phyloP scores from a whole-genome alignment of 2,329 filamentous ascomycete genomes.

The Calonectria ilicicola region DNA sequence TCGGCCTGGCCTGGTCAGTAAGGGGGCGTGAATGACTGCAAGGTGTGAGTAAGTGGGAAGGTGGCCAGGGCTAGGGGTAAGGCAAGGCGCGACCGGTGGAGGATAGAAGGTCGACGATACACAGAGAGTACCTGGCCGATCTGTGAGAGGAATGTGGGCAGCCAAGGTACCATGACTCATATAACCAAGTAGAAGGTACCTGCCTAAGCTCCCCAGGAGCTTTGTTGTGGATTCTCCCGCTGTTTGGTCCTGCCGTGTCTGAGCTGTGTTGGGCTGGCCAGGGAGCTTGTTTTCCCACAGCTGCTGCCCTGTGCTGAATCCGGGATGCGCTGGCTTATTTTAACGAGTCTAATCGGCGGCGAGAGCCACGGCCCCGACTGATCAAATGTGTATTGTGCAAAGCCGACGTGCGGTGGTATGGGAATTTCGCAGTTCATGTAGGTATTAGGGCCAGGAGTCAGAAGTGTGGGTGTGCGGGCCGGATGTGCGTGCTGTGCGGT shows the following conservation, averaged over 20 bases:
- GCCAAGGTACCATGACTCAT: slow-evolving; percentile 6
- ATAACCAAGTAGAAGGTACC: background rate
- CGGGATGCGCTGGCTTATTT: slow-evolving; percentile 12
- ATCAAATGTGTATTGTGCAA: background rate
- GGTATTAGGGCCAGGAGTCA: slow-evolving; percentile 43
- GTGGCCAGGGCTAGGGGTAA: slow-evolving; percentile 41
- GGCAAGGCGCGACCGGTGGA: slow-evolving; percentile 35
- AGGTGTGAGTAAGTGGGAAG: slow-evolving; percentile 42
- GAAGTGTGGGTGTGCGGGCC: slow-evolving; percentile 43
- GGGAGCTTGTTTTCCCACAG: slow-evolving; percentile 24
- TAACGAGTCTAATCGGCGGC: background rate
- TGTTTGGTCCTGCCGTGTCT: slow-evolving; percentile 29
- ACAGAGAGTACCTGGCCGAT: background rate
- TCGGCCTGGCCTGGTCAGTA: slow-evolving; percentile 29
- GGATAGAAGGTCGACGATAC: slow-evolving; percentile 9
- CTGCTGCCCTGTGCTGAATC: slow-evolving; percentile 23
- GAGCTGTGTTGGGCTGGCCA: slow-evolving; percentile 17
- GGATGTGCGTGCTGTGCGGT: slow-evolving; percentile 33
- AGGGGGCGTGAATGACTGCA: slow-evolving; percentile 40
- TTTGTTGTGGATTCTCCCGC: slow-evolving; percentile 25
- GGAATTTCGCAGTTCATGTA: slow-evolving; percentile 44
- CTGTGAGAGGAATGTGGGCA: background rate
- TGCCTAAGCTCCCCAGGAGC: slow-evolving; percentile 19
- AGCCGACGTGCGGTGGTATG: background rate
- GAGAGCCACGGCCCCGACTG: background rate